phyloP scores from a whole-genome alignment of 139 green algal species.

The Chlorella sp. region DNA sequence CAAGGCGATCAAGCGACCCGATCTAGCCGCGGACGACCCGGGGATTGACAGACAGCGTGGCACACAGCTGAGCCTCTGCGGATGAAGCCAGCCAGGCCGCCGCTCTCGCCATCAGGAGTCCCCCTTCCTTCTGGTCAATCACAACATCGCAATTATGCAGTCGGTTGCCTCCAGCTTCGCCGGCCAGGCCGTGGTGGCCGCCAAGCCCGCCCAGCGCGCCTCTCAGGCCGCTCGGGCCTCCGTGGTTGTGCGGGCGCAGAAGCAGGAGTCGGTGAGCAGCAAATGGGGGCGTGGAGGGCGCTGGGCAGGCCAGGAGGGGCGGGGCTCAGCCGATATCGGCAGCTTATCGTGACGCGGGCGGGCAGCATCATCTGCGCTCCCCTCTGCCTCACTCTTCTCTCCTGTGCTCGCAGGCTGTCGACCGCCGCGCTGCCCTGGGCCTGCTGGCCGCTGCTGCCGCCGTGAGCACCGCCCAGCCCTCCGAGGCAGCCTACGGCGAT shows the following conservation, averaged over 20 bases:
- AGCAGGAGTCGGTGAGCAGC: conserved; percentile 53
- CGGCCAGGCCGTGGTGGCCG: conserved; percentile 21
- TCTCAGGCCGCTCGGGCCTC: conserved; percentile 44
- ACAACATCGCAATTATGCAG: conserved; percentile 32
- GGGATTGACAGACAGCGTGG: not conserved
- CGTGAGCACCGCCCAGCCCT: conserved; percentile 54
- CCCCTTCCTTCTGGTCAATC: not conserved
- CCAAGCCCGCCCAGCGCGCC: conserved; percentile 22
- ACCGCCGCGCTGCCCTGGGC: conserved; percentile 79
- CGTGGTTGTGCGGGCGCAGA: conserved; percentile 68
- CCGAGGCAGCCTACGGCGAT: conserved; percentile 88
- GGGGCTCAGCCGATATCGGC: not conserved
- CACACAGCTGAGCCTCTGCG: not conserved
- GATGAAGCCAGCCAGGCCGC: not conserved
- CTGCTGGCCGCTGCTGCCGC: conserved; percentile 72
- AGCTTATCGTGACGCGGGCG: not conserved
- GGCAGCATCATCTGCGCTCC: no score
- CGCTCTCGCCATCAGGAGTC: not conserved
- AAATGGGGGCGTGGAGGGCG: not conserved
- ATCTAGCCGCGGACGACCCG: not conserved
- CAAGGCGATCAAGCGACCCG: no score
- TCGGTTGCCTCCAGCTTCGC: conserved; percentile 51
- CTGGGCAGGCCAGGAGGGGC: not conserved
- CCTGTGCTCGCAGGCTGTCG: conserved; percentile 36
- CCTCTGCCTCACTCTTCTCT: not conserved